These are phyloP conservation scores for Alternaria sp. DNA, from an alignment of 2,329 filamentous ascomycete genomes.

Conservation along the genomic window DNA sequence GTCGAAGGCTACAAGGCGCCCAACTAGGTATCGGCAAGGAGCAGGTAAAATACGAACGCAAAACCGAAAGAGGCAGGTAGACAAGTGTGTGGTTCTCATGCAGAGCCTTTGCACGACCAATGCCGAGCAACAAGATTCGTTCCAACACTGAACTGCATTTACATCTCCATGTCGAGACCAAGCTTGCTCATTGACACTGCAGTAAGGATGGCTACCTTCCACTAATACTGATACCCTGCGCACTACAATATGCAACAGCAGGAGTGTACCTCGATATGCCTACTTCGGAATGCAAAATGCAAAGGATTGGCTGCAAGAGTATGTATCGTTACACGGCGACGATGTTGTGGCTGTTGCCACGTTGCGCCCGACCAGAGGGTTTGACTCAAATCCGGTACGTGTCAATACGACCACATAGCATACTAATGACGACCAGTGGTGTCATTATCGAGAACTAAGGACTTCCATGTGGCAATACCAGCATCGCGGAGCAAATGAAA, in stretches of 20 bases:
- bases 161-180: neutral
- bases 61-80: neutral
- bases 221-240: neutral
- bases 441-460: neutral
- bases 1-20: slow-evolving; percentile 49
- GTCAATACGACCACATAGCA: neutral
- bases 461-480: neutral
- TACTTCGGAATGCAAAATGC: neutral
- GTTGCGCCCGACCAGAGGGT: slow-evolving; percentile 14
- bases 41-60: neutral
- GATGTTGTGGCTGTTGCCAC: slow-evolving; percentile 22
- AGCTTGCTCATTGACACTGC: neutral
- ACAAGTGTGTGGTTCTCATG: neutral
- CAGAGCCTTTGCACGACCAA: neutral
- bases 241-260: neutral
- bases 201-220: neutral
- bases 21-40: slow-evolving; percentile 10
- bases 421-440: neutral
- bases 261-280: neutral
- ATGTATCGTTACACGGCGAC: slow-evolving; percentile 12
- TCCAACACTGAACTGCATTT: neutral
- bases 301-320: neutral
- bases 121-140: neutral
- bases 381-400: neutral
- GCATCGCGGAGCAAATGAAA: neutral